Evolutionary conservation across 2,329 filamentous ascomycete species (phyloP).

Genomic region (Pseudogymnoascus sp.): DNA sequence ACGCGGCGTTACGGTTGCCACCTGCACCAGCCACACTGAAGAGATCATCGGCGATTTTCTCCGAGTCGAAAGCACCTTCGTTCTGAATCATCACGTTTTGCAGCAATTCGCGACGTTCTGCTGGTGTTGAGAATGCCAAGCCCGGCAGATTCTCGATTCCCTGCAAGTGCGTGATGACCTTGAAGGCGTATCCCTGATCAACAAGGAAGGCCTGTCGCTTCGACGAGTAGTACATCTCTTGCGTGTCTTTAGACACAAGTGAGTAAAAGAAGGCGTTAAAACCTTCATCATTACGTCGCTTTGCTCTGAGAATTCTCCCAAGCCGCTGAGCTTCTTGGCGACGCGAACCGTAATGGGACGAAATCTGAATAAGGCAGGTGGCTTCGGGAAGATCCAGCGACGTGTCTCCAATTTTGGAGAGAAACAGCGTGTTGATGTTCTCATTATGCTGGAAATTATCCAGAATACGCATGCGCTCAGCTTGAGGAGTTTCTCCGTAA

Average conservation of each 20-base stretch:
- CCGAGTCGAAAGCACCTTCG: conserved; percentile 64
- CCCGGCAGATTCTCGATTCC: conserved; percentile 80
- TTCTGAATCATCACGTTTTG: conserved; percentile 86
- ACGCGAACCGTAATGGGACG: conserved; percentile 92
- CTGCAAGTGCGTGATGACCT: conserved; percentile 92
- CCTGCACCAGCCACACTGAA: conserved; percentile 42
- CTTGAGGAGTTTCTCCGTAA: conserved; percentile 78
- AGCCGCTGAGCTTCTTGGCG: conserved; percentile 93
- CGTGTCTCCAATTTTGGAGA: conserved; percentile 96
- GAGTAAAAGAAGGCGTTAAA: conserved; percentile 99
- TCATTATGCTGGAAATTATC: conserved; percentile 95
- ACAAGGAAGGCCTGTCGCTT: conserved; percentile 96
- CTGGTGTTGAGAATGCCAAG: conserved; percentile 70
- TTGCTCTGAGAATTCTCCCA: conserved; percentile 87
- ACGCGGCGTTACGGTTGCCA: conserved; percentile 33
- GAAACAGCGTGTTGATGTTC: conserved; percentile 82
- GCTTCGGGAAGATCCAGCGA: conserved; percentile 96
- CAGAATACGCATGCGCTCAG: conserved; percentile 77
- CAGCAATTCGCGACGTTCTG: conserved; percentile 77
- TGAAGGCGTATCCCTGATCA: conserved; percentile 97
- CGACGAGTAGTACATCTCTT: conserved; percentile 96
- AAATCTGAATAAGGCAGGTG: conserved; percentile 94
- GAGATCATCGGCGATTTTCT: conserved; percentile 62
- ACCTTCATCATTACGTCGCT: conserved; percentile 91
- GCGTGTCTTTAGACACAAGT: conserved; percentile 91